These are phyloP conservation scores for Ophiostoma fasciatum DNA, from an alignment of 2,329 filamentous ascomycete species.

Conservation along the genomic window DNA sequence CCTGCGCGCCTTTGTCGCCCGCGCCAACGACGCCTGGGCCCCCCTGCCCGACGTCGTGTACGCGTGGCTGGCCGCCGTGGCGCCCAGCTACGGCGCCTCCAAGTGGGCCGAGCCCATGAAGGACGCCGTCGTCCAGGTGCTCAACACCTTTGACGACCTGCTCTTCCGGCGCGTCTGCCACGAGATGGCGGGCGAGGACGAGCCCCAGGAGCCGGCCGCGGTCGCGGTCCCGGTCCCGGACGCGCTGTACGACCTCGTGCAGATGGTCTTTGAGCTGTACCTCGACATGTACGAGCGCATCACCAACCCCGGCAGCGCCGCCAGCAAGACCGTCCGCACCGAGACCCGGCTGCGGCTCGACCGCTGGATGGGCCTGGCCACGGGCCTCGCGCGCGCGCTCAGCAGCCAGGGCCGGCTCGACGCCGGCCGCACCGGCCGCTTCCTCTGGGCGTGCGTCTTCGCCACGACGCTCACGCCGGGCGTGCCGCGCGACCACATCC, in stretches of 20 bases:
- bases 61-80: conserved; percentile 39
- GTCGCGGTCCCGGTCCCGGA: not conserved
- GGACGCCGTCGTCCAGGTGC: conserved; percentile 38
- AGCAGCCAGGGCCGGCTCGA: conserved; percentile 19
- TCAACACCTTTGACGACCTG: conserved; percentile 36
- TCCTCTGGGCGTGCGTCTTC: conserved; percentile 42
- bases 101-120: conserved; percentile 47
- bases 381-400: conserved; percentile 26
- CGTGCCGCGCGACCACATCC: conserved; percentile 39
- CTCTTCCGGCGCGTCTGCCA: conserved; percentile 32
- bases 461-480: conserved; percentile 36
- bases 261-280: conserved; percentile 48
- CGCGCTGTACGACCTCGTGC: conserved; percentile 29
- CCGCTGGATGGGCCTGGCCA: conserved; percentile 37
- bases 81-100: conserved; percentile 33
- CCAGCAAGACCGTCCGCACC: conserved; percentile 31
- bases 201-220: not conserved
- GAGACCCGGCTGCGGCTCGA: conserved; percentile 35
- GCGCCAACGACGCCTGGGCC: conserved; percentile 34
- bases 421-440: conserved; percentile 35
- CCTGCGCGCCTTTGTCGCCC: conserved; percentile 34
- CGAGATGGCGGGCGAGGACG: conserved; percentile 9
- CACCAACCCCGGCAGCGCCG: conserved; percentile 40
- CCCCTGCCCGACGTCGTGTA: conserved; percentile 42
- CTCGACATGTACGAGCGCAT: conserved; percentile 45